phyloP scores from a whole-genome alignment of 345 rosid species.

The Linum trigynum region DNA sequence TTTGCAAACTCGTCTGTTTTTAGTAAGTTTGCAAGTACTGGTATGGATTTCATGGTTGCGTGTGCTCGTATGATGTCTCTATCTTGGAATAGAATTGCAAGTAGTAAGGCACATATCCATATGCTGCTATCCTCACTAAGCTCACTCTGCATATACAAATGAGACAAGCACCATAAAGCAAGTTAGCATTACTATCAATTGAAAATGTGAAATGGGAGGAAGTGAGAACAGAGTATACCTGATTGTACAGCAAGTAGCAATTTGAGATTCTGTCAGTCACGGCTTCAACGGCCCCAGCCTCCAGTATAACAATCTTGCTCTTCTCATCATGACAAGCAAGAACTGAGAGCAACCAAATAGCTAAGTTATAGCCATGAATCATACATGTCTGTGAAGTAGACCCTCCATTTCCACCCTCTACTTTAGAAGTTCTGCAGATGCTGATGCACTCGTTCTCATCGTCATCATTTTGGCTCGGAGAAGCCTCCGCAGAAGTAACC shows the following conservation, averaged over 20 bases:
- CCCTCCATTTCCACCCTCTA: conserved; percentile 40
- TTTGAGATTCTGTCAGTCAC: conserved; percentile 65
- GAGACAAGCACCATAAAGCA: conserved; percentile 9
- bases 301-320: conserved; percentile 72
- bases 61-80: conserved; percentile 87
- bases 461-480: conserved; percentile 40
- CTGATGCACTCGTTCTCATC: conserved; percentile 46
- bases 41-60: conserved; percentile 86
- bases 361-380: conserved; percentile 66
- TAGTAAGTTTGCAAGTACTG: conserved; percentile 74
- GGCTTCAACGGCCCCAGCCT: conserved; percentile 84
- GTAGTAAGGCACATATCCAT: conserved; percentile 92
- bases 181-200: neutral
- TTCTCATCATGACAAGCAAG: conserved; percentile 87
- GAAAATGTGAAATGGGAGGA: neutral
- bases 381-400: conserved; percentile 38
- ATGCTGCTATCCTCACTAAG: conserved; percentile 70
- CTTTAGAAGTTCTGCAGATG: conserved; percentile 52
- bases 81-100: conserved; percentile 87
- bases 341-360: conserved; percentile 82
- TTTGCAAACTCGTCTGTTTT: conserved; percentile 87
- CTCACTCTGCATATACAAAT: conserved; percentile 57
- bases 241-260: conserved; percentile 48
- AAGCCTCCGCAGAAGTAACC: conserved; percentile 41
- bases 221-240: conserved; percentile 40